These are phyloP conservation scores for Spergularia azorica DNA, from an alignment of 179 eudicot genomes.

Conservation along the genomic window DNA sequence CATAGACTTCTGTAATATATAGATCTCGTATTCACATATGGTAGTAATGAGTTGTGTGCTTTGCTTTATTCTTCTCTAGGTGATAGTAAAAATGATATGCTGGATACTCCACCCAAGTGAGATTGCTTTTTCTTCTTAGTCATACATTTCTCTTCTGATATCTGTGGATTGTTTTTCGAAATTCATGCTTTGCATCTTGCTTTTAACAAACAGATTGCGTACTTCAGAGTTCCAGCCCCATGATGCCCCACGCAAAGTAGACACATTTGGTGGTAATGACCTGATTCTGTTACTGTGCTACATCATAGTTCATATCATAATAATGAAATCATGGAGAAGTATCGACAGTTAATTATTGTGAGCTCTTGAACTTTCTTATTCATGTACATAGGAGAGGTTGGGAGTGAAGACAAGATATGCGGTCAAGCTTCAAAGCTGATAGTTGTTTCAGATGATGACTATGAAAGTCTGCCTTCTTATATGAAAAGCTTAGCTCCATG, in stretches of 20 bases:
- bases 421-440: slow-evolving; percentile 35
- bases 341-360: not conserved
- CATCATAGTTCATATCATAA: too few relatives aligned
- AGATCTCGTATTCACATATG: not conserved
- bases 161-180: not conserved
- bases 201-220: slow-evolving; percentile 21
- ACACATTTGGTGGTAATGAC: slow-evolving; percentile 20
- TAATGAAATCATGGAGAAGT: not conserved
- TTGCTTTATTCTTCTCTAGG: slow-evolving; percentile 25
- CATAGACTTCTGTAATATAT: not conserved
- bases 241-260: not conserved
- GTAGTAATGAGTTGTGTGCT: slow-evolving; percentile 6
- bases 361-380: not conserved
- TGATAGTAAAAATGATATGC: slow-evolving; percentile 22
- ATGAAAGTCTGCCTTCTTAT: slow-evolving; percentile 77
- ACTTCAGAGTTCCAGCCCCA: slow-evolving; percentile 22
- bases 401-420: slow-evolving; percentile 34
- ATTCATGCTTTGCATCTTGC: slow-evolving; percentile 5
- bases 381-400: slow-evolving; percentile 37
- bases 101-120: slow-evolving; percentile 41
- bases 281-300: not conserved
- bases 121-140: slow-evolving; percentile 1
- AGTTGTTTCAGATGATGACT: slow-evolving; percentile 60
- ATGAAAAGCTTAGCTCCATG: slow-evolving; percentile 77
- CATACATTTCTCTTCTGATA: not conserved